Evolutionary conservation across 225 moss, liverwort and hornwort species (phyloP), one percentile per base, ranked within the genome.

Genomic region (Pseudoscleropodium purum): DNA sequence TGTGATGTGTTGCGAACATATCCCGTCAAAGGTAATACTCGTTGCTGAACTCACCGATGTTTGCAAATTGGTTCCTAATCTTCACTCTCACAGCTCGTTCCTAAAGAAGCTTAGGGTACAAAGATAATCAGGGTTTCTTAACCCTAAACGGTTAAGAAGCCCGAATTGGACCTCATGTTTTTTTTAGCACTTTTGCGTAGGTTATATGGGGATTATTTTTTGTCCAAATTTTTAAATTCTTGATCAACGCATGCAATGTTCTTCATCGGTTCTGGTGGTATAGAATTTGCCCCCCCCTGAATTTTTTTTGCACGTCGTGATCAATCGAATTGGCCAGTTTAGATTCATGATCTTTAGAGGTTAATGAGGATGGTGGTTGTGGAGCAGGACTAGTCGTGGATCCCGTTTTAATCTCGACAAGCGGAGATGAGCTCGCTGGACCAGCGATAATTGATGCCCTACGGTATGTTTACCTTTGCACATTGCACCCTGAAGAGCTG

Each of bases 321-420:
- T 56, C 57, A 85, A 59, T 72, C 43, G 70, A 85, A 57, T 52
- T 37, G 39, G 16, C 43, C 72, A 43, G 20, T 39, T 33, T 43
- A 10, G 41, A n/a, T 57, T 23, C 57, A 57, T 72, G 41, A 41
- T 69, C 41, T 23, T 39, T 21, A 41, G 70, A 85, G 73, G 52
- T 51, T 81, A 52, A 72, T 69, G 61, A 39, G 54, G 74, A 54
- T 89, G 81, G 82, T 91, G 85, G 83, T 85, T 90, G 65, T 85
- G 89, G 89, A 86, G 92, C 96, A 99, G 97, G 95, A 81, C 41
- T 99, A 83, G 97, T 99, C 33, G 99, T 99, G 67, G 99, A 99
- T 92, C 99, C 99, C 51, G 97, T 99, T 84, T 93, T 99, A 93
- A 82, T 97, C 69, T 89, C 97, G 52, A 99, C 99, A 91, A 99